Percentiles rank a stretch among this genome's conserved stretches.
These are phyloP conservation scores for Limnanthes douglasii DNA, from an alignment of 345 rosid genomes.

Conservation along the genomic window DNA sequence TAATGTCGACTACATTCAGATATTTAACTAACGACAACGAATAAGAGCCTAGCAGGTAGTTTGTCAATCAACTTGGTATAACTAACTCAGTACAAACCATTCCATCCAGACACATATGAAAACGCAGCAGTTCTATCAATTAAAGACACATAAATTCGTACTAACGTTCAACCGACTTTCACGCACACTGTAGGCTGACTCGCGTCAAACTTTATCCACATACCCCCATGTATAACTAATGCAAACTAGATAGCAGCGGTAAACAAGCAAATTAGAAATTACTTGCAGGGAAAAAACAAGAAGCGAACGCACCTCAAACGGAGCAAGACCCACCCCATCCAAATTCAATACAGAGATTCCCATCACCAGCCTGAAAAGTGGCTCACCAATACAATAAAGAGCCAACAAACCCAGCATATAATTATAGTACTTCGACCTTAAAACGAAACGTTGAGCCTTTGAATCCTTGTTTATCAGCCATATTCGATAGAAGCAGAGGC, in stretches of 20 bases:
- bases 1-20: no score
- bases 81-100: no score
- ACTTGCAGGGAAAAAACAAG: neutral
- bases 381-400: constrained; percentile 58
- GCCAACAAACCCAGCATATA: constrained; percentile 61
- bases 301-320: constrained; percentile 58
- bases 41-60: neutral
- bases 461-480: constrained; percentile 64
- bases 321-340: constrained; percentile 70
- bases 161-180: no score
- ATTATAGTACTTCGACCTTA: constrained; percentile 65
- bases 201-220: no score
- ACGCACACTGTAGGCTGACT: no score
- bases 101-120: no score
- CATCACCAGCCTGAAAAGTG: constrained; percentile 80
- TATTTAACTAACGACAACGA: no score
- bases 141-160: no score
- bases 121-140: no score
- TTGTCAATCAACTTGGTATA: neutral
- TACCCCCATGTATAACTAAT: no score
- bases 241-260: constrained; percentile 2
- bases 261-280: constrained; percentile 4
- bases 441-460: constrained; percentile 43
- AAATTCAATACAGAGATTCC: constrained; percentile 66
- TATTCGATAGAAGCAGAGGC: constrained; percentile 55